These are phyloP conservation scores for Stagonosporopsis rhizophila DNA, from an alignment of 2,329 filamentous ascomycete genomes.

Conservation along the genomic window DNA sequence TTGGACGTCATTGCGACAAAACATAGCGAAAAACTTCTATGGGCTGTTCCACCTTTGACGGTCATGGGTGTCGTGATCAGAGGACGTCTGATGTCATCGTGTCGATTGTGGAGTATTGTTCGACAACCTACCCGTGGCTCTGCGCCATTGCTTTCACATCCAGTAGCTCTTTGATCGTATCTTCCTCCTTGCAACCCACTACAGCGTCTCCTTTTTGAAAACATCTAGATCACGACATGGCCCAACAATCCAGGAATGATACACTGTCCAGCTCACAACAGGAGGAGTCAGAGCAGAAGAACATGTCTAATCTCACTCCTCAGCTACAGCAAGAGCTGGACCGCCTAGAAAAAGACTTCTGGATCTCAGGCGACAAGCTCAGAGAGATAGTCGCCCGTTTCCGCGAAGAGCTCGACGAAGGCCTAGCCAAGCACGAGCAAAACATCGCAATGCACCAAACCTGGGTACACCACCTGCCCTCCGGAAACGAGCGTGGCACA, in stretches of 20 bases:
- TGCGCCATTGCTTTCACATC: background rate
- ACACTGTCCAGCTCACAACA: constrained; percentile 27
- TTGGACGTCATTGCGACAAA: constrained; percentile 17
- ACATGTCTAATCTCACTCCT: constrained; percentile 26
- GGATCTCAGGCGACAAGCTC: constrained; percentile 30
- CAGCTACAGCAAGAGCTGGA: constrained; percentile 31
- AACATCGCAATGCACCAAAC: constrained; percentile 87
- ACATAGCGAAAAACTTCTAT: constrained; percentile 12
- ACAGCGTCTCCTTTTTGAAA: background rate
- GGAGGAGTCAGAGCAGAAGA: constrained; percentile 28
- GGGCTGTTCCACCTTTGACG: background rate
- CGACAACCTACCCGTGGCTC: background rate
- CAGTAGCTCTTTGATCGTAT: background rate
- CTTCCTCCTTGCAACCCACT: background rate
- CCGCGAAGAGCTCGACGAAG: constrained; percentile 35
- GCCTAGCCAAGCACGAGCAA: constrained; percentile 25
- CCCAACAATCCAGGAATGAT: constrained; percentile 13
- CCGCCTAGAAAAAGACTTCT: constrained; percentile 33
- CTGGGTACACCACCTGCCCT: constrained; percentile 91
- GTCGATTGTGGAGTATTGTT: constrained; percentile 6
- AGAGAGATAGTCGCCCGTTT: constrained; percentile 35
- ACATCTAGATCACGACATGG: constrained; percentile 14
- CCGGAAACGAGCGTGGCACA: constrained; percentile 84
- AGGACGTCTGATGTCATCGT: constrained; percentile 26
- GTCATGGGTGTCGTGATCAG: no score